A percentile compares a stretch with the other conserved stretches of the same genome.
phyloP scores from a whole-genome alignment of 805 yeast genomes.

The Scheffersomyces lignosus region DNA sequence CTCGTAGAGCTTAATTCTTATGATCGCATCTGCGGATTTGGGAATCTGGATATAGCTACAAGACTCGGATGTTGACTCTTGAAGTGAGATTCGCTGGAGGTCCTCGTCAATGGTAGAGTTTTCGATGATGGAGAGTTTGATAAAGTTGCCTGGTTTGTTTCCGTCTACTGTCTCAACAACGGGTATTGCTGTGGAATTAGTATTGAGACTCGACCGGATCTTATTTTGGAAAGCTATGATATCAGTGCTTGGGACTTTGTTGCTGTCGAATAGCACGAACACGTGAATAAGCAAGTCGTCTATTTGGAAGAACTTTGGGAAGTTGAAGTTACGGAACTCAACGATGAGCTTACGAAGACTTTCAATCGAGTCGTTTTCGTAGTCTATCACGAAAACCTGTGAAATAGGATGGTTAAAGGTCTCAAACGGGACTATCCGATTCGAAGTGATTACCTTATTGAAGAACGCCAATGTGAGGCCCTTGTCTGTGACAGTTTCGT shows the following conservation, averaged over 20 bases:
- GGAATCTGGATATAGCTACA: slow-evolving; percentile 24
- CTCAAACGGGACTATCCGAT: slow-evolving; percentile 72
- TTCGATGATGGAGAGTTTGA: slow-evolving; percentile 16
- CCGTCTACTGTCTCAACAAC: slow-evolving; percentile 9
- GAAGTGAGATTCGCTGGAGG: slow-evolving; percentile 34
- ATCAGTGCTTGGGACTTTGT: slow-evolving; percentile 22
- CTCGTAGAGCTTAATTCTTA: slow-evolving; percentile 45
- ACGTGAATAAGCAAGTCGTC: slow-evolving; percentile 56
- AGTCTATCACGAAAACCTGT: slow-evolving; percentile 66
- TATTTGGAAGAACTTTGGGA: slow-evolving; percentile 66
- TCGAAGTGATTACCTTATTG: slow-evolving; percentile 57
- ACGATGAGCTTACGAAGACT: slow-evolving; percentile 59
- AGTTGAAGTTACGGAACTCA: slow-evolving; percentile 46
- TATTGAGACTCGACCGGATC: slow-evolving; percentile 24
- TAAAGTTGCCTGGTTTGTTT: slow-evolving; percentile 6
- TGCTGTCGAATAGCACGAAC: slow-evolving; percentile 30
- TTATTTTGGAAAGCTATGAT: slow-evolving; percentile 29
- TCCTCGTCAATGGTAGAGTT: slow-evolving; percentile 53
- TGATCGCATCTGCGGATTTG: slow-evolving; percentile 37
- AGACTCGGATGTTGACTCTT: slow-evolving; percentile 11
- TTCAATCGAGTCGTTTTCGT: slow-evolving; percentile 48
- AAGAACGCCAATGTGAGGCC: slow-evolving; percentile 57
- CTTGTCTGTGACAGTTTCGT: slow-evolving; percentile 10
- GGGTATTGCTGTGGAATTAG: slow-evolving; percentile 25
- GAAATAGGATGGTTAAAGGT: slow-evolving; percentile 85